Conservation (phyloP, 1,139 yeast genomes). For the Blastobotrys ciferrii region DNA sequence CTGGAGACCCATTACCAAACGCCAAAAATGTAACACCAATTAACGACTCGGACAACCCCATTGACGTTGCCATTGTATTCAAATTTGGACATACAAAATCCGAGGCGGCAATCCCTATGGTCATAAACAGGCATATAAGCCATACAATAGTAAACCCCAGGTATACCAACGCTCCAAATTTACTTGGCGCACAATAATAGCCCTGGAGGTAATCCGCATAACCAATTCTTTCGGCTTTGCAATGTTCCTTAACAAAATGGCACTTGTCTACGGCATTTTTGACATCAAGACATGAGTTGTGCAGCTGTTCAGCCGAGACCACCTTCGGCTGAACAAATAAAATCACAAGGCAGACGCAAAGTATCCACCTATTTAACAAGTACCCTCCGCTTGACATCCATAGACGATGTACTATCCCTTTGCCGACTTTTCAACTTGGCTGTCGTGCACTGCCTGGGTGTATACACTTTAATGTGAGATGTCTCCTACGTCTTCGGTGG, state of each 20-base stretch:
- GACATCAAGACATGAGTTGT: constrained; percentile 17
- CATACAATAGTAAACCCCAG: constrained; percentile 25
- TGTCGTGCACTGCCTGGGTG: neutral
- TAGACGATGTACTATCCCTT: neutral
- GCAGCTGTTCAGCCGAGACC: neutral
- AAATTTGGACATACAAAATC: constrained; percentile 75
- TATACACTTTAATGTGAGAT: too few relatives aligned
- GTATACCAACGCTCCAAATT: constrained; percentile 9
- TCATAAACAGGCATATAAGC: constrained; percentile 50
- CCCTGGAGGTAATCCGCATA: constrained; percentile 34
- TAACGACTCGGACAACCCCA: constrained; percentile 69
- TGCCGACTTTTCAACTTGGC: neutral
- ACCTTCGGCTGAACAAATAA: neutral
- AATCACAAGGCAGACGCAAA: neutral
- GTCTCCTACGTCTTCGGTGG: too few relatives aligned
- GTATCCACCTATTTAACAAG: neutral
- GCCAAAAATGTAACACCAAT: constrained; percentile 89
- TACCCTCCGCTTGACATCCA: neutral
- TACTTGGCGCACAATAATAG: constrained; percentile 34
- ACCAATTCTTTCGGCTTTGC: constrained; percentile 33
- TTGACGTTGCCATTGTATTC: constrained; percentile 54
- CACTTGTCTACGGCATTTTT: constrained; percentile 32
- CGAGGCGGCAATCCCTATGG: constrained; percentile 72
- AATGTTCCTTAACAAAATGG: constrained; percentile 33
- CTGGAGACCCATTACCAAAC: constrained; percentile 91